A percentile compares a stretch with the other conserved stretches of the same genome.
phyloP scores from a whole-genome alignment of 805 yeast species.

The Priceomyces haplophilus region DNA sequence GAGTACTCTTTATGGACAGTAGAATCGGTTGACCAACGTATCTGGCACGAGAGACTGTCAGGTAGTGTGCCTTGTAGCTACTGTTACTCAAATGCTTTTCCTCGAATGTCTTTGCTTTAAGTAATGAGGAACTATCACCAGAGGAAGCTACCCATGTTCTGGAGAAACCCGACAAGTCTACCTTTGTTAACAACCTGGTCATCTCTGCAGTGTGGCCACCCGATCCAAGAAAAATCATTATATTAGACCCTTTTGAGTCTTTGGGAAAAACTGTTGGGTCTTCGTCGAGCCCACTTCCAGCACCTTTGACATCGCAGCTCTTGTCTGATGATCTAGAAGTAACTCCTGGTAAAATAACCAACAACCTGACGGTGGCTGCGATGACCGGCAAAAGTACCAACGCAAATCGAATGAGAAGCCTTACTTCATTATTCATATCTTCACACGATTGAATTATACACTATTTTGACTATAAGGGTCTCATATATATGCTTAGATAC shows the following conservation, averaged over 20 bases:
- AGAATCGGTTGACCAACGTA: slow-evolving; percentile 53
- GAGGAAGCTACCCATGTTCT: slow-evolving; percentile 45
- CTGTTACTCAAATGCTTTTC: slow-evolving; percentile 12
- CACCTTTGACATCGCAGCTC: background rate
- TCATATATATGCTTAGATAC: background rate
- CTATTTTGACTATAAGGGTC: background rate
- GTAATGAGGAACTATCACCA: slow-evolving; percentile 50
- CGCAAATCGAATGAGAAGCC: slow-evolving; percentile 13
- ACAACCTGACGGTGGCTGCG: slow-evolving; percentile 19
- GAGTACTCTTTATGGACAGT: slow-evolving; percentile 47
- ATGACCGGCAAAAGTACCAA: slow-evolving; percentile 20
- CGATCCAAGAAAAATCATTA: slow-evolving; percentile 78
- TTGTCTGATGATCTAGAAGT: slow-evolving; percentile 2
- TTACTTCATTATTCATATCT: slow-evolving; percentile 21
- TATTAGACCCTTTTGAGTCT: slow-evolving; percentile 16
- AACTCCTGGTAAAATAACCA: slow-evolving; percentile 22
- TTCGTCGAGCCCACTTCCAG: background rate
- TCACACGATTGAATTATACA: background rate
- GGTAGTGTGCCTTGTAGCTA: slow-evolving; percentile 15
- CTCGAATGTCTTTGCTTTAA: slow-evolving; percentile 39
- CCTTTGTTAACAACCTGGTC: slow-evolving; percentile 59
- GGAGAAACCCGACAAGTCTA: slow-evolving; percentile 24
- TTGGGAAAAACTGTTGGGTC: slow-evolving; percentile 5
- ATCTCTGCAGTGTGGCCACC: slow-evolving; percentile 98
- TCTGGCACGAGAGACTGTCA: slow-evolving; percentile 55